Base-by-base conservation (phyloP, 352 stramenopile species). In the Pythium oligandrum region DNA sequence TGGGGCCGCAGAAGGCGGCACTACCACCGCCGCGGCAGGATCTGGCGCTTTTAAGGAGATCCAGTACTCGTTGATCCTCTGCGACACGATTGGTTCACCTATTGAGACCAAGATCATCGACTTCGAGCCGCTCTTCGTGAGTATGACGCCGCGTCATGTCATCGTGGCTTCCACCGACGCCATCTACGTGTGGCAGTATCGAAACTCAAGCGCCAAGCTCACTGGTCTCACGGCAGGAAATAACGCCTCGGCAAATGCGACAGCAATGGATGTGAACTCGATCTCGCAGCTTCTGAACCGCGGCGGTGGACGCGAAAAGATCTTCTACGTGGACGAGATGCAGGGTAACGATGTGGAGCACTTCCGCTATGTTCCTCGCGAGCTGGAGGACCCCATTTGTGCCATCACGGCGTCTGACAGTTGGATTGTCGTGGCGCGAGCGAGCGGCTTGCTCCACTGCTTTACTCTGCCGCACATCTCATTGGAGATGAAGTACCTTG, bases 171-270 rank as follows among this genome's bases (percentile, higher is more conserved):
- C 75, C 5, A 68, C 76, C 2, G 77, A 92, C 40, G 85, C 78
- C 4, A 90, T 97, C 17, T 98, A 97, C 62, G 78, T 93, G 0
- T 98, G 93, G 92, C 93, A 98, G 70, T 98, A 97, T 63, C 88
- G 85, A 39, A 91, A 90, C 36, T 82, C 78, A 0, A 90, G 71
- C 50, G 60, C 81, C 38, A 90, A 93, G 49, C 64, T 93, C 39
- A 89, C 83, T 34, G 76, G 80, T 4, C 63, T 88, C 1, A 79
- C 78, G 12, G 70, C 61, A 3, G 68, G 70, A 6, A 66, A 42
- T 7, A 40, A 35, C 36, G 45, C 60, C 44, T 33, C 39, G 4
- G 43, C 51, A 32, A 79, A 70, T 36, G 48, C 68, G 32, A 73
- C 73, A 36, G 51, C 56, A 6, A 66, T 81, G 58, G 77, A 83